phyloP scores from a whole-genome alignment of 164 flowering plant genomes.

The Hamamelis virginiana region DNA sequence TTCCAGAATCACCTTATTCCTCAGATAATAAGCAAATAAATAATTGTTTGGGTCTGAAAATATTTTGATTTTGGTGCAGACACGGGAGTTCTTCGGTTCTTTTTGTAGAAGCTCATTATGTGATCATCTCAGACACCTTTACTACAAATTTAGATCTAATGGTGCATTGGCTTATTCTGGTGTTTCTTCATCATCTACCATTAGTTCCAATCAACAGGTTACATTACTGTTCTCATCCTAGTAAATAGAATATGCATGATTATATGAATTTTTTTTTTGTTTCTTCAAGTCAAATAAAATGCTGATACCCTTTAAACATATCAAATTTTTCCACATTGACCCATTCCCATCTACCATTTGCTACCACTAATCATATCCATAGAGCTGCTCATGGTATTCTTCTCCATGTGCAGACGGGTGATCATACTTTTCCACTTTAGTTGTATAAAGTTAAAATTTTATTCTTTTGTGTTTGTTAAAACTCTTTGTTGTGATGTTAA shows the following conservation, averaged over 20 bases:
- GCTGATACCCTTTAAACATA: background rate
- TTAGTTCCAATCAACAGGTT: constrained; percentile 62
- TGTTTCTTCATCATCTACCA: constrained; percentile 47
- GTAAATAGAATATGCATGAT: background rate
- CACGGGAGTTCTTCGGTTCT: constrained; percentile 35
- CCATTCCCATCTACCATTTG: background rate
- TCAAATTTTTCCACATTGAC: background rate
- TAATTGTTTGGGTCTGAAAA: background rate
- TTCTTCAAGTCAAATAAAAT: background rate
- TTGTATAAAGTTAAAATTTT: background rate
- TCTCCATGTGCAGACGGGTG: background rate
- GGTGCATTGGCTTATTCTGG: constrained; percentile 51
- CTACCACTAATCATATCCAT: background rate
- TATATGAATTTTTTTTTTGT: background rate
- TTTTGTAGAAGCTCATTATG: constrained; percentile 49
- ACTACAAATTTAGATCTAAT: constrained; percentile 54
- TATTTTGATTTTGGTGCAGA: constrained; percentile 34
- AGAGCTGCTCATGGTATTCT: background rate
- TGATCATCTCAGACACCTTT: constrained; percentile 63
- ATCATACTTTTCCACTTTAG: background rate
- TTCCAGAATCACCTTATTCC: background rate
- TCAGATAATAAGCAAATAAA: constrained; percentile 1
- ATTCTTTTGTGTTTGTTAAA: background rate
- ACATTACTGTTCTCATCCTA: background rate
- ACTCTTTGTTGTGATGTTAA: constrained; percentile 9